Evolutionary conservation across 805 yeast species (phyloP).

Genomic region (Jamesozyma gamospora): DNA sequence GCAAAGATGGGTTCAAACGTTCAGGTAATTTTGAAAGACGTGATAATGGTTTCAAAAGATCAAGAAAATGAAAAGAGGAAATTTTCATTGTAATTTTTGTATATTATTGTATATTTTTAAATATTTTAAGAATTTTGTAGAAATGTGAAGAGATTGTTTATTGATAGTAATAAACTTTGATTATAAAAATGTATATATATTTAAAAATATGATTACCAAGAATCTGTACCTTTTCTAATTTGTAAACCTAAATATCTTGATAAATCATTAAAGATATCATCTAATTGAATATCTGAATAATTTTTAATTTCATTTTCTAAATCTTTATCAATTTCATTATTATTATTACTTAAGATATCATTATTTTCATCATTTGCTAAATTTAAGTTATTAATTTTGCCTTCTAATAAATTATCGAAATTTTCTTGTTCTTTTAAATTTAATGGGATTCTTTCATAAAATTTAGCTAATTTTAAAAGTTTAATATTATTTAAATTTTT

Average conservation of each 20-base stretch:
- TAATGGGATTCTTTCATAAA: slow-evolving; percentile 71
- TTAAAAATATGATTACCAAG: slow-evolving; percentile 47
- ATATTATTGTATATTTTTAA: too few species aligned
- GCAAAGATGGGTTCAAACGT: too few species aligned
- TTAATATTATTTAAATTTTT: slow-evolving; percentile 35
- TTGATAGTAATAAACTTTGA: too few species aligned
- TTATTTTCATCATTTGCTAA: slow-evolving; percentile 29
- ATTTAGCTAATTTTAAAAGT: slow-evolving; percentile 49
- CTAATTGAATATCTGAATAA: slow-evolving; percentile 39
- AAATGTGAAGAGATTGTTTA: too few species aligned
- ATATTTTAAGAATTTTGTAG: too few species aligned
- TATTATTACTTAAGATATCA: too few species aligned
- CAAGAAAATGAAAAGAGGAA: too few species aligned
- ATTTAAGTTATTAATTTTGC: slow-evolving; percentile 36
- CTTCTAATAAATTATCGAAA: slow-evolving; percentile 42
- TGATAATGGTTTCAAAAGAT: too few species aligned
- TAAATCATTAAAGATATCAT: slow-evolving; percentile 49
- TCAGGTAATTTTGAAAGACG: too few species aligned
- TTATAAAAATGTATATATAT: too few species aligned
- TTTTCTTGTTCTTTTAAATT: slow-evolving; percentile 43
- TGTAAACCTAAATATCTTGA: slow-evolving; percentile 61
- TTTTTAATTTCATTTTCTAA: slow-evolving; percentile 22
- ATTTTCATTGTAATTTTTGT: too few species aligned
- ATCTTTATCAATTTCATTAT: slow-evolving; percentile 25
- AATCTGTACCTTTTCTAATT: slow-evolving; percentile 41